Evolutionary conservation across 2,329 filamentous ascomycete genomes (phyloP).

Genomic region (Ophiostoma populinum): DNA sequence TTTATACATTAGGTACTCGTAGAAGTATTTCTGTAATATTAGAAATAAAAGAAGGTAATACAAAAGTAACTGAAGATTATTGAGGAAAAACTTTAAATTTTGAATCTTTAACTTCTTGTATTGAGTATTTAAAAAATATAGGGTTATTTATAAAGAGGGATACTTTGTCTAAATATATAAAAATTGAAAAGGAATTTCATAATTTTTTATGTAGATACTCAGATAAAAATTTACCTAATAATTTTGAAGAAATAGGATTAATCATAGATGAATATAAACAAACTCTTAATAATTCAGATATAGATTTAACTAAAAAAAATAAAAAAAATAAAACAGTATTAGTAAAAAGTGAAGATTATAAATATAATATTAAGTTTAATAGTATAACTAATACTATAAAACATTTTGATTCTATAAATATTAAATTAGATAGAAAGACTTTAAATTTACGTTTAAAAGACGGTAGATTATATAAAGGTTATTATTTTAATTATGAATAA

Average conservation of each 20-base stretch:
- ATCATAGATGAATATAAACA: constrained; percentile 1
- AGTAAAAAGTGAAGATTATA: constrained; percentile 2
- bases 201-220: constrained; percentile 13
- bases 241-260: constrained; percentile 2
- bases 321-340: constrained; percentile 1
- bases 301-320: constrained; percentile 1
- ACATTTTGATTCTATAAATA: constrained; percentile 1
- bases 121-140: constrained; percentile 3
- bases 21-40: constrained; percentile 4
- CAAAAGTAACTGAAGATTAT: constrained; percentile 12
- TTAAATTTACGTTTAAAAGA: constrained; percentile 2
- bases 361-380: constrained; percentile 1
- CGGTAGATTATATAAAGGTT: constrained; percentile 1
- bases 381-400: constrained; percentile 1
- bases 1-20: constrained; percentile 8
- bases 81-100: constrained; percentile 11
- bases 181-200: constrained; percentile 1
- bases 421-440: constrained; percentile 2
- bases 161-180: constrained; percentile 1
- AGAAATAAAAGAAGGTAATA: constrained; percentile 12
- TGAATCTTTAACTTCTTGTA: constrained; percentile 11
- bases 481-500: neutral
- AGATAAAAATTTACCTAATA: constrained; percentile 2
- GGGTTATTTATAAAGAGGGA: constrained; percentile 4
- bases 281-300: neutral